Evolutionary conservation across 805 yeast genomes (phyloP), one percentile per base, ranked within the genome.

Genomic region (Wickerhamiella musiphila): DNA sequence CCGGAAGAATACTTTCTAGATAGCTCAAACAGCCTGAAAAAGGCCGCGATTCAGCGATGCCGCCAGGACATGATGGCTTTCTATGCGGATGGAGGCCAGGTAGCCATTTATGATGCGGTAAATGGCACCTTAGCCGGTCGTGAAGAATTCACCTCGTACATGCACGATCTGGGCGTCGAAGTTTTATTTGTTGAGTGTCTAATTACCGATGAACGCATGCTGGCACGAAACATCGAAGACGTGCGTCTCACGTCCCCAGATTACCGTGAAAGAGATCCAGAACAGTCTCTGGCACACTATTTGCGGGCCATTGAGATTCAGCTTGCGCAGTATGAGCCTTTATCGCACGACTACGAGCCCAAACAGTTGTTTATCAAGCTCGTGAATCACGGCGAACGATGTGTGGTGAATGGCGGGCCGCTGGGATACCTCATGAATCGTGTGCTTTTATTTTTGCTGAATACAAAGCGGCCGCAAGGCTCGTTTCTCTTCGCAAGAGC

Each of bases 91-190:
- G 70, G 70, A 47, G 96, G 96, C 8, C 98, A 90, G 56, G 81
- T 90, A 20, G 98, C 93, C 4, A 79, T 90, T 15, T 90, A 79
- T 54, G 99, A 90, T 54, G 96, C 96, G 0, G 78, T 90, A 31
- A 90, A 90, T 51, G 93, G 90, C 5, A 58, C 76, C 29, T 69
- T 75, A 14, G 62, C 65, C 31, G 77, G 75, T 42, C 65, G 99
- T 43, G 45, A 61, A 6, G 66, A 65, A 19, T 54, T 86, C 23
- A 15, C 25, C 5, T 7, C 12, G 15, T 11, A 14, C 10, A 29
- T 45, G 27, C 66, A 66, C 18, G 61, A 63, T 21, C 54, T 55
- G 36, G 70, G 71, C 41, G 73, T 84, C 36, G 84, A 78, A 52
- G 76, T 77, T 18, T 53, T 90, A 33, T 90, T 84, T 52, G 82